Conservation (phyloP, 2,329 filamentous ascomycete species). For the Penicillium sp. region DNA sequence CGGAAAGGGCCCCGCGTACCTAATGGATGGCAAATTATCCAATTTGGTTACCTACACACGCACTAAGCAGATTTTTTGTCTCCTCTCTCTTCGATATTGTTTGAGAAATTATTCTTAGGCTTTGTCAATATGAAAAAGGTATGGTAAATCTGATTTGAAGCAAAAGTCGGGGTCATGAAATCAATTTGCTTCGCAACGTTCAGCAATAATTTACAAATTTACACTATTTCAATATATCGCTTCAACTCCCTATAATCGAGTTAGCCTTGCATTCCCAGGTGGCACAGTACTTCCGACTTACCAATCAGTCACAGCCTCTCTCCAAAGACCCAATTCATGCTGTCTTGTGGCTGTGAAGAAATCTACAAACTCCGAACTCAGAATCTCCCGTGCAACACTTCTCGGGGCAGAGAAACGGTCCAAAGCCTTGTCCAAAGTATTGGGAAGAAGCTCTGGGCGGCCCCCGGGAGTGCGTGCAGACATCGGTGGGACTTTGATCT, state of each 20-base stretch:
- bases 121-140: not conserved
- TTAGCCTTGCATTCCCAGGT: slow-evolving; percentile 2
- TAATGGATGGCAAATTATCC: not conserved
- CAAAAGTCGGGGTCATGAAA: not conserved
- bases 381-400: slow-evolving; percentile 84
- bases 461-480: slow-evolving; percentile 68
- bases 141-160: not conserved
- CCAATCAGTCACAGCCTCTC: slow-evolving; percentile 95
- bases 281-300: slow-evolving; percentile 47
- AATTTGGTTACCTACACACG: not conserved
- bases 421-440: slow-evolving; percentile 78
- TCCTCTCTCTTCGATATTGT: not conserved
- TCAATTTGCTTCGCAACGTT: not conserved
- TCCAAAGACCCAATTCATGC: slow-evolving; percentile 84
- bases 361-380: slow-evolving; percentile 91
- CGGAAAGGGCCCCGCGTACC: not conserved
- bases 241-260: slow-evolving; percentile 60
- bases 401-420: slow-evolving; percentile 68
- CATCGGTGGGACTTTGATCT: slow-evolving; percentile 76
- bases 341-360: slow-evolving; percentile 90
- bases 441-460: slow-evolving; percentile 56
- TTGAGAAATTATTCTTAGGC: not conserved
- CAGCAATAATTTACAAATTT: not conserved
- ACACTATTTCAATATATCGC: slow-evolving; percentile 72
- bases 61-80: not conserved